A percentile compares a stretch with the other conserved stretches of the same genome.
Conservation (phyloP, 805 yeast genomes). For the Zygosaccharomyces lentus region DNA sequence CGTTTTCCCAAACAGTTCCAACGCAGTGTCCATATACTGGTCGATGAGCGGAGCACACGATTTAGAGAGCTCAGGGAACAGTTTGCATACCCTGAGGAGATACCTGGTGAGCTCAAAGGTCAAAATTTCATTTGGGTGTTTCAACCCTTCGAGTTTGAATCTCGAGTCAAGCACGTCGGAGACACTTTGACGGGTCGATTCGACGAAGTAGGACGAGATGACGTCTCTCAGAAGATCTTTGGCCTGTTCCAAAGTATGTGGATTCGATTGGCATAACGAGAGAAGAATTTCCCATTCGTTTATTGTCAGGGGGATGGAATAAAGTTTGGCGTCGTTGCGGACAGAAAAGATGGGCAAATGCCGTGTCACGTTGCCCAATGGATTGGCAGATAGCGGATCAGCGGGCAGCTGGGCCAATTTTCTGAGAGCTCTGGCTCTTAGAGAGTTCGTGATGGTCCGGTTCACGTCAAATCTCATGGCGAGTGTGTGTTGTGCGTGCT, state of each 20-base stretch:
- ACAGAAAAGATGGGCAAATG: conserved; percentile 30
- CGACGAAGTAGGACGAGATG: conserved; percentile 45
- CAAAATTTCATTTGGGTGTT: conserved; percentile 40
- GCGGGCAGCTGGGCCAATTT: conserved; percentile 21
- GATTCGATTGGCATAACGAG: conserved; percentile 44
- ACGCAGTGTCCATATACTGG: conserved; percentile 23
- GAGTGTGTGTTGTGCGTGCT: not conserved
- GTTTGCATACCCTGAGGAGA: conserved; percentile 25
- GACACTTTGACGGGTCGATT: conserved; percentile 48
- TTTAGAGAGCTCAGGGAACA: conserved; percentile 28
- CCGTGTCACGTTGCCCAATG: conserved; percentile 18
- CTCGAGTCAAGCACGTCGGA: conserved; percentile 35
- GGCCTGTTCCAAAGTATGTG: conserved; percentile 39
- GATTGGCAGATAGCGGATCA: conserved; percentile 1
- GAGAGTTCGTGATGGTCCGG: conserved; percentile 7
- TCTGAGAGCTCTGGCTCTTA: conserved; percentile 26
- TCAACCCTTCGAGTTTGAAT: conserved; percentile 34
- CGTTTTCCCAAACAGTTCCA: conserved; percentile 14
- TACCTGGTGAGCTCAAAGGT: conserved; percentile 35
- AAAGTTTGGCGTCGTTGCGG: conserved; percentile 23
- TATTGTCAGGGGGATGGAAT: conserved; percentile 41
- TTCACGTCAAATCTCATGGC: conserved; percentile 2
- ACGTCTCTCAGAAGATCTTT: conserved; percentile 37
- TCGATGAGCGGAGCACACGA: conserved; percentile 22
- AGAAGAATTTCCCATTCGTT: conserved; percentile 53